Base-by-base conservation (phyloP, 805 yeast genomes). In the Blastobotrys parvus region DNA sequence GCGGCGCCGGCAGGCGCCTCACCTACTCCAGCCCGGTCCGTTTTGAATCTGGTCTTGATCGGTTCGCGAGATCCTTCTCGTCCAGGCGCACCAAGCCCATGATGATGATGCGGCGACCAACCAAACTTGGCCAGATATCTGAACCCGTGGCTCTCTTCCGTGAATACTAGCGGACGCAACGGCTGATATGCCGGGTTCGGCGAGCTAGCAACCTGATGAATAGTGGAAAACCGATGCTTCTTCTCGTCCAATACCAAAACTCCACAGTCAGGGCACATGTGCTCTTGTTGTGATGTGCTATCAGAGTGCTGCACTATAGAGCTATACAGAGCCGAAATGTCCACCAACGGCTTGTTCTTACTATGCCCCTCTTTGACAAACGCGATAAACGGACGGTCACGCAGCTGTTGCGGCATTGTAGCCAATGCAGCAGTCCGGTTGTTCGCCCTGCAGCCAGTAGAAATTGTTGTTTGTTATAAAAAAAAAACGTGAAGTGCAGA, bases 61-160 rank as follows among this genome's bases (percentile, higher is more conserved):
- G 47, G 47, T 3, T 29, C 23, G 6, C 50, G 35, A 4, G 33
- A 19, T 17, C 50, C 50, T 31, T 44, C 43, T 41, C 47, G 18
- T 5, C 50, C 50, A 10, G 27, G 25, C 5, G 41, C 43, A 3
- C 50, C 50, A 3, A 46, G 25, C 20, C 50, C 50, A 13, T 41
- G 41, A 13, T 37, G 20, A 23, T 39, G 20, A n/a, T 16, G 18
- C 11, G 47, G 50, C 5, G 44, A 40, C 50, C 50, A 46, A 16
- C 50, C 50, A 20, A 44, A 37, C 22, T 41, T 44, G 22, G 15
- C 27, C 33, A 46, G 41, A 23, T 39, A 40, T 20, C 29, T 39
- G 23, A 21, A 39, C 17, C 43, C 46, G 13, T 32, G 4, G 23
- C 34, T 35, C 4, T 32, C 30, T 36, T 21, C 20, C 8, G 27